These are phyloP conservation scores for Diversispora eburnea DNA, from an alignment of 192 early-diverging fungal genomes.

Conservation along the genomic window DNA sequence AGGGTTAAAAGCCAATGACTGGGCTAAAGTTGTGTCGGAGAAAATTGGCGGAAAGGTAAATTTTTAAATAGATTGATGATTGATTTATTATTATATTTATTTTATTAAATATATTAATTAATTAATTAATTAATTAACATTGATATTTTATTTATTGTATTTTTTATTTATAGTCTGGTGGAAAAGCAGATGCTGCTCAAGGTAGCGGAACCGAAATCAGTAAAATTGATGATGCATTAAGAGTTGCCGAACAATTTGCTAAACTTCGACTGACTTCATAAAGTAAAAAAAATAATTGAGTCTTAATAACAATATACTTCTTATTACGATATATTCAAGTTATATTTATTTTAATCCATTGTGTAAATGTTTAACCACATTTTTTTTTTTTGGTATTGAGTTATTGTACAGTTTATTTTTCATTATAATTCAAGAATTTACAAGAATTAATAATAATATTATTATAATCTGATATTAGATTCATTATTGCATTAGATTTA, in stretches of 20 bases:
- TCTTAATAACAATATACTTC: too few species aligned
- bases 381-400: too few species aligned
- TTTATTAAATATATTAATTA: neutral
- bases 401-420: too few species aligned
- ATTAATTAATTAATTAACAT: neutral
- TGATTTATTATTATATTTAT: neutral
- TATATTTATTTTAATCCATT: too few species aligned
- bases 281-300: too few species aligned
- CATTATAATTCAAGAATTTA: too few species aligned
- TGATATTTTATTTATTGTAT: neutral
- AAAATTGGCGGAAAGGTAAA: conserved; percentile 81
- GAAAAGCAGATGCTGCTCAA: conserved; percentile 91
- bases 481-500: too few species aligned
- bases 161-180: conserved; percentile 51
- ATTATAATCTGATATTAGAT: too few species aligned
- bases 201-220: conserved; percentile 73
- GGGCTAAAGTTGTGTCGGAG: conserved; percentile 81
- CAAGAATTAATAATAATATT: too few species aligned
- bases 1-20: conserved; percentile 87
- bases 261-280: conserved; percentile 44
- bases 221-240: conserved; percentile 70
- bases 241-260: conserved; percentile 72
- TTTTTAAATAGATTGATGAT: too few species aligned
- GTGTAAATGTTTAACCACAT: too few species aligned
- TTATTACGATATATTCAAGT: too few species aligned